phyloP scores from a whole-genome alignment of 768 basidiomycete species.

The Podaxis sp. region DNA sequence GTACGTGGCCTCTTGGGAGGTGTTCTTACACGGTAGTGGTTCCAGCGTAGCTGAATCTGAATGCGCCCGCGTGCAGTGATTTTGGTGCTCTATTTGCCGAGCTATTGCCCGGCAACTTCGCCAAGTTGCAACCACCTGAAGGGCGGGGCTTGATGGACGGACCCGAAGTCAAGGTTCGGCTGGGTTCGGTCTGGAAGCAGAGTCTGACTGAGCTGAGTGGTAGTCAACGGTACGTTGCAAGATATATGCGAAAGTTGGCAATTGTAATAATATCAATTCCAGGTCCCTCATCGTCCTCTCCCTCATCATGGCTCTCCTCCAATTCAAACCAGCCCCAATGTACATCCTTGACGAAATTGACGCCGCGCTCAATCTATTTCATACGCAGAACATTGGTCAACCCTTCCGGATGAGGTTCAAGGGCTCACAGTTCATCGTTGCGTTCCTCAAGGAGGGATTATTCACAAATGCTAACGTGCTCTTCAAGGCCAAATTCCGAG shows the following conservation, averaged over 20 bases:
- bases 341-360: conserved; percentile 99
- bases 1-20: too few species aligned
- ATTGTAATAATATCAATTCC: conserved; percentile 4
- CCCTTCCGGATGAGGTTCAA: conserved; percentile 98
- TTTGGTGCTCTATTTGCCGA: conserved; percentile 97
- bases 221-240: conserved; percentile 77
- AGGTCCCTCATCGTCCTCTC: conserved; percentile 98
- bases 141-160: conserved; percentile 92
- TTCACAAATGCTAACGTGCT: conserved; percentile 98
- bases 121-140: conserved; percentile 92
- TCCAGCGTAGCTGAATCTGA: neutral
- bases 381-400: conserved; percentile 96
- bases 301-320: conserved; percentile 97
- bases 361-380: conserved; percentile 93
- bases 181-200: conserved; percentile 97
- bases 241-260: neutral
- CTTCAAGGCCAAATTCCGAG: conserved; percentile 89
- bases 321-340: conserved; percentile 99
- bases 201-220: conserved; percentile 96
- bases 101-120: conserved; percentile 92
- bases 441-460: conserved; percentile 93
- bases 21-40: neutral
- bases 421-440: conserved; percentile 97
- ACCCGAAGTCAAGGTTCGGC: conserved; percentile 93
- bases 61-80: conserved; percentile 50